Evolutionary conservation across 257 asterid species (phyloP).

Genomic region (Nyctanthes arbortristis): DNA sequence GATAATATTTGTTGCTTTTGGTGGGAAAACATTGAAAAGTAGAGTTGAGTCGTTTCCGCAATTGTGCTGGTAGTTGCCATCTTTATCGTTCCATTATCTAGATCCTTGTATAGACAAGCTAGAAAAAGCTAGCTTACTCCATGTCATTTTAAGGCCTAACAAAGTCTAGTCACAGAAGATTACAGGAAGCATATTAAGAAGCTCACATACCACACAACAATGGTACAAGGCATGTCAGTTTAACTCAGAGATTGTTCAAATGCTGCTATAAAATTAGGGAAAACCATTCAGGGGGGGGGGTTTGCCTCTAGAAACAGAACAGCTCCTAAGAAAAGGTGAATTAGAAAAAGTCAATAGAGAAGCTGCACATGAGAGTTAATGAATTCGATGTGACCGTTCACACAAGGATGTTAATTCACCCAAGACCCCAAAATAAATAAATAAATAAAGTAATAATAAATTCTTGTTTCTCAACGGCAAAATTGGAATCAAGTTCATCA

Average conservation of each 20-base stretch:
- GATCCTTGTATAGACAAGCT: conserved; percentile 73
- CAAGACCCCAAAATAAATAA: too few species aligned
- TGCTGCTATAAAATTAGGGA: conserved; percentile 77
- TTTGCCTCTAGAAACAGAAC: conserved; percentile 96
- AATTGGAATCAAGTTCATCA: neutral
- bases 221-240: conserved; percentile 72
- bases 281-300: conserved; percentile 85
- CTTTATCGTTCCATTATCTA: conserved; percentile 44
- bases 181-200: conserved; percentile 12
- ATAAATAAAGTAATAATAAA: too few species aligned
- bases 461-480: neutral
- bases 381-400: neutral
- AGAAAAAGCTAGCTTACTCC: conserved; percentile 34
- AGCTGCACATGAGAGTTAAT: conserved; percentile 7
- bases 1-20: neutral
- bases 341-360: conserved; percentile 14
- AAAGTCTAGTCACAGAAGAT: conserved; percentile 5
- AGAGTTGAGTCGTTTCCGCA: conserved; percentile 52
- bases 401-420: too few species aligned
- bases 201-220: conserved; percentile 84
- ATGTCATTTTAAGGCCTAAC: conserved; percentile 23
- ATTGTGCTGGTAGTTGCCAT: conserved; percentile 81
- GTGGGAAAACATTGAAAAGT: neutral
- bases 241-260: conserved; percentile 78
- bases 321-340: conserved; percentile 61